These are phyloP conservation scores for Petunia axillaris DNA, from an alignment of 257 asterid species.

Conservation along the genomic window DNA sequence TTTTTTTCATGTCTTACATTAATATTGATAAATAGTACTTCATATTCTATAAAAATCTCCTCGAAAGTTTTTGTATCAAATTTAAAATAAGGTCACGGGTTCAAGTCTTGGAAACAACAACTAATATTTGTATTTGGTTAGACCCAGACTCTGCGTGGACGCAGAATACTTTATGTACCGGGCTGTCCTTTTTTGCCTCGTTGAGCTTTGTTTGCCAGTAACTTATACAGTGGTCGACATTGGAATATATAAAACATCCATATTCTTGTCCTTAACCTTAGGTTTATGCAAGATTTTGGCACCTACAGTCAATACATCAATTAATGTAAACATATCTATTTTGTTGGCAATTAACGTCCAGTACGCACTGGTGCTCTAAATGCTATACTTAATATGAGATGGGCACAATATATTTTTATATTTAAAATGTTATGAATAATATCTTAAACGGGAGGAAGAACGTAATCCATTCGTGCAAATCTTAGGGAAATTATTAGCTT, in stretches of 20 bases:
- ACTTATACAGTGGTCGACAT: not conserved
- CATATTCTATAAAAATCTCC: not conserved
- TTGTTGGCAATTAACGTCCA: not conserved
- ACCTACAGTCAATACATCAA: not conserved
- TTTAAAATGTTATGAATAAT: not conserved
- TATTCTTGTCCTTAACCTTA: no score
- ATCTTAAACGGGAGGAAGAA: not conserved
- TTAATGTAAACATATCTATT: not conserved
- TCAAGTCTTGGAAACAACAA: no score
- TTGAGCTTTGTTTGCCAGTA: not conserved
- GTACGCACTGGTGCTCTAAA: not conserved
- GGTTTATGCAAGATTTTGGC: not conserved
- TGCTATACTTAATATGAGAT: not conserved
- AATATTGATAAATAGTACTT: no score
- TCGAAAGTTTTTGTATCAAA: not conserved
- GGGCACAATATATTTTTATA: not conserved
- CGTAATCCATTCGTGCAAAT: not conserved
- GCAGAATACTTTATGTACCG: no score
- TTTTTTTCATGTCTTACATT: constrained; percentile 20
- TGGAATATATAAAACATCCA: not conserved
- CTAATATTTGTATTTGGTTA: no score
- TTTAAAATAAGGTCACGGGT: not conserved
- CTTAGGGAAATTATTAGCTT: not conserved
- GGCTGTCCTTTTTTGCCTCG: not conserved
- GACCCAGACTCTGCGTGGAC: no score